These are phyloP conservation scores for Saturnispora quitensis DNA, from an alignment of 805 yeast genomes.

Conservation along the genomic window DNA sequence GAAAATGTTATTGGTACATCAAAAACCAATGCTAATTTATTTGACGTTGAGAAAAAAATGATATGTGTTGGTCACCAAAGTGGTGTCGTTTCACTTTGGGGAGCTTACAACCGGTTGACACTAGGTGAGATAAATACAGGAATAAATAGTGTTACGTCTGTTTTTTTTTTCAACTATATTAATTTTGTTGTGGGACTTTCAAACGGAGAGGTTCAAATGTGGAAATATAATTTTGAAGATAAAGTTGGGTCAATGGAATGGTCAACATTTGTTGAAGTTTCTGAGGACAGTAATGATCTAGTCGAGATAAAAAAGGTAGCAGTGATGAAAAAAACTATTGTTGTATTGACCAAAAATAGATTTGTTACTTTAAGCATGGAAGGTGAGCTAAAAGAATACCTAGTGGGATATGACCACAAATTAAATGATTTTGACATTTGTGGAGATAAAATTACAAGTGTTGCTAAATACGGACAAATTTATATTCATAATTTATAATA, in stretches of 20 bases:
- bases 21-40: conserved; percentile 26
- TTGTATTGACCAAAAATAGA: conserved; percentile 5
- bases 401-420: conserved; percentile 12
- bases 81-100: conserved; percentile 37
- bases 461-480: conserved; percentile 11
- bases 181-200: conserved; percentile 14
- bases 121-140: conserved; percentile 18
- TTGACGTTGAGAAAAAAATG: conserved; percentile 38
- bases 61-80: conserved; percentile 36
- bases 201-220: conserved; percentile 14
- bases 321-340: background rate
- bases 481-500: background rate
- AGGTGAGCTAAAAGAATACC: conserved; percentile 9
- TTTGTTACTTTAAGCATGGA: conserved; percentile 7
- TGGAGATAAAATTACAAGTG: conserved; percentile 5
- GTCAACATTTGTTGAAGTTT: conserved; percentile 4
- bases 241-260: conserved; percentile 7
- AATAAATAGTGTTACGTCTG: conserved; percentile 6
- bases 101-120: conserved; percentile 22
- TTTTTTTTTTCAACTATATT: conserved; percentile 2
- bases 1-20: background rate
- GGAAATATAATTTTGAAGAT: conserved; percentile 7
- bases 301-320: conserved; percentile 2
- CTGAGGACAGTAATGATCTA: background rate
- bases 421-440: conserved; percentile 6